phyloP scores from a whole-genome alignment of 2,329 filamentous ascomycete species.

The Exophiala alcalophila region DNA sequence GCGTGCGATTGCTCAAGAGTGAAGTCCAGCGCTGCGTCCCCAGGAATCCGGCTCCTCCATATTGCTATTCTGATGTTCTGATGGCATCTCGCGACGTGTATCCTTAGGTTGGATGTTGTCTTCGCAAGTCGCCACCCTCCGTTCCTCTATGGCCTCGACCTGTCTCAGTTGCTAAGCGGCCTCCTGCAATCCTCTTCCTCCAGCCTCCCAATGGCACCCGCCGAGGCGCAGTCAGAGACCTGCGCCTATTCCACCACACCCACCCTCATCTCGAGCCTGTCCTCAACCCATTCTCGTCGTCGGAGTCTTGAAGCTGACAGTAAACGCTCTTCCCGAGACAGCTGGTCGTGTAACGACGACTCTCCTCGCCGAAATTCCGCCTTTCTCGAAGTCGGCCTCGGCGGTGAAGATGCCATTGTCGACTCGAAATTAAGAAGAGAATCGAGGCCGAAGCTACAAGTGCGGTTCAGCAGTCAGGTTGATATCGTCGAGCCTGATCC shows the following conservation, averaged over 20 bases:
- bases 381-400: slow-evolving; percentile 30
- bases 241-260: slow-evolving; percentile 11
- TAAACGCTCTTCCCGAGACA: slow-evolving; percentile 5
- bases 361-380: slow-evolving; percentile 22
- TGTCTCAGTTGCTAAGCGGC: slow-evolving; percentile 20
- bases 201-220: slow-evolving; percentile 12
- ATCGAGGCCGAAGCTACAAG: slow-evolving; percentile 21
- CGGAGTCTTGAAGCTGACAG: slow-evolving; percentile 13
- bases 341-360: slow-evolving; percentile 11
- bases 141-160: slow-evolving; percentile 9
- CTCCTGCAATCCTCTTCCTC: not conserved
- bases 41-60: not conserved
- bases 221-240: slow-evolving; percentile 1
- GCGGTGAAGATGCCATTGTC: slow-evolving; percentile 25
- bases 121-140: slow-evolving; percentile 10
- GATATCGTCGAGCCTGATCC: slow-evolving; percentile 22
- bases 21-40: slow-evolving; percentile 1
- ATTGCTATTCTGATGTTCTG: not conserved
- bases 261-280: not conserved
- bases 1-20: not conserved
- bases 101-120: not conserved
- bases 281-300: slow-evolving; percentile 6
- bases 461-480: slow-evolving; percentile 26
- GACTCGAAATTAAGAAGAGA: slow-evolving; percentile 26
- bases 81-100: no score